Evolutionary conservation across 2,329 filamentous ascomycete species (phyloP), one percentile per base, ranked within the genome.

Genomic region (Penicillium sp.): DNA sequence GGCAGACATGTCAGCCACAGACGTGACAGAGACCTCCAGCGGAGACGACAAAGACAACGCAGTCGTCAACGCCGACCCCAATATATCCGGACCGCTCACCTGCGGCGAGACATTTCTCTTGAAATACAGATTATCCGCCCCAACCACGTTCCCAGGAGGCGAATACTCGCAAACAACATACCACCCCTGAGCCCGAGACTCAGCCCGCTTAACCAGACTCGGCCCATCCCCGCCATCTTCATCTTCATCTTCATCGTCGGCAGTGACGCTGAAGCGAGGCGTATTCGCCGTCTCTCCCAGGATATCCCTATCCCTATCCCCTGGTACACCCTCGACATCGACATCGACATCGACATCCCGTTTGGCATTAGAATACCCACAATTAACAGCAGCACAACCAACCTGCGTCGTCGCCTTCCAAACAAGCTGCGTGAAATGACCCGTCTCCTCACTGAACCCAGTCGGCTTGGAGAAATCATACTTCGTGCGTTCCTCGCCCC

Each of bases 381-480:
- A 79, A 54, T 72, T 59, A 13, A 67, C 62, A 34, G 67, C 66
- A 22, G 66, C 79, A 56, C 79, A 89, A 0, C 83, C 83, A 0
- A 86, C 77, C 29, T 74, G 72, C 6, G 72, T 81, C 1, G 82
- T 87, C 19, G 72, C 67, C 65, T 78, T 81, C 86, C 86, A 89
- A 5, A 89, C 84, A 6, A 89, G 67, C 72, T 88, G 85, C 1
- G 85, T 86, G 59, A 89, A 89, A 64, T 88, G 84, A 0, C 85
- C 86, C 14, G 85, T 87, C 29, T 70, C 65, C 56, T 82, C 73
- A 8, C 62, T 71, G 60, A 86, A 89, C 0, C 77, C 77, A 0
- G 70, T 73, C 0, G 77, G 78, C 1, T 76, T 63, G 2, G 62
- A 55, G 64, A 80, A 90, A 57, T 85, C 68, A 63, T 88, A 90